These are phyloP conservation scores for Seiridium cupressi DNA, from an alignment of 2,329 filamentous ascomycete species.

Conservation along the genomic window DNA sequence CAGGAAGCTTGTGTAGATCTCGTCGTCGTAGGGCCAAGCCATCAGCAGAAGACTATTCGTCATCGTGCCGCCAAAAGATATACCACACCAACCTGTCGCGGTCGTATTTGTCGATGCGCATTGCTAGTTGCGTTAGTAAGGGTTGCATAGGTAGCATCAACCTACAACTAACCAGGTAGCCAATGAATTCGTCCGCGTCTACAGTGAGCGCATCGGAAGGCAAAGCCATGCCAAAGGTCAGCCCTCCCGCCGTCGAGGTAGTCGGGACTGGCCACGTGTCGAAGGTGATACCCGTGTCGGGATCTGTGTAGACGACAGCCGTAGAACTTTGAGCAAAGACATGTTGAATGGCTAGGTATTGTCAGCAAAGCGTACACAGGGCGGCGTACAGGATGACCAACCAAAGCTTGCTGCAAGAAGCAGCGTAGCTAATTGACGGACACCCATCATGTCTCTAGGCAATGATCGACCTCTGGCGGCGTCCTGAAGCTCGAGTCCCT, in stretches of 20 bases:
- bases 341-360: slow-evolving; percentile 5
- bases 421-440: not conserved
- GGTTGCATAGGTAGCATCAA: slow-evolving; percentile 1
- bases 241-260: slow-evolving; percentile 38
- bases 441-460: not conserved
- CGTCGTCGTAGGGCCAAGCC: slow-evolving; percentile 52
- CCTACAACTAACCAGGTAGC: slow-evolving; percentile 45
- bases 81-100: slow-evolving; percentile 55
- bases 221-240: slow-evolving; percentile 54
- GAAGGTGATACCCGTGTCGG: slow-evolving; percentile 51
- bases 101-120: slow-evolving; percentile 42
- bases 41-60: slow-evolving; percentile 55
- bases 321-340: slow-evolving; percentile 8
- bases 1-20: slow-evolving; percentile 57
- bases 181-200: slow-evolving; percentile 57
- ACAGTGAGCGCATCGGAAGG: slow-evolving; percentile 45
- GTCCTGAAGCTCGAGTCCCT: not conserved
- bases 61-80: slow-evolving; percentile 58
- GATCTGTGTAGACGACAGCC: slow-evolving; percentile 9
- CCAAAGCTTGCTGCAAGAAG: slow-evolving; percentile 5
- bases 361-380: not conserved
- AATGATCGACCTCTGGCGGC: not conserved
- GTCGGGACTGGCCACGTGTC: slow-evolving; percentile 43
- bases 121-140: slow-evolving; percentile 32
- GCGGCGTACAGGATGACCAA: not conserved